phyloP scores from a whole-genome alignment of 805 yeast genomes.

The Clavispora vitiphila region DNA sequence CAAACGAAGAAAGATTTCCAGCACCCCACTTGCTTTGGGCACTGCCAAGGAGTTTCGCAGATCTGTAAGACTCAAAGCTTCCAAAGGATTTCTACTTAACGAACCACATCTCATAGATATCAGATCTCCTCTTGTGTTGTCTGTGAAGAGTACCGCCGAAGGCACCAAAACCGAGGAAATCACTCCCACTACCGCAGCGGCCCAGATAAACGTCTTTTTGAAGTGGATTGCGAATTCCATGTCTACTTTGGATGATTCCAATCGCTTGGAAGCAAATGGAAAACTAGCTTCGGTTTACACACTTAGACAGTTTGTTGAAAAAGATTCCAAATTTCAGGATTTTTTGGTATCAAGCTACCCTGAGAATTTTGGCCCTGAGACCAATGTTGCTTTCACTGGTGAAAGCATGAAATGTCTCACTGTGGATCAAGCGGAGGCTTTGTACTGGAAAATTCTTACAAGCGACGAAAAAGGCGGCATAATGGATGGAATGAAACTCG shows the following conservation, averaged over 20 bases:
- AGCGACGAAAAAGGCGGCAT: slow-evolving; percentile 7
- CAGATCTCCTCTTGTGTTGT: slow-evolving; percentile 18
- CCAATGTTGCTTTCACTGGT: neutral
- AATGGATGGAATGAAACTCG: slow-evolving; percentile 24
- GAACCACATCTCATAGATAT: slow-evolving; percentile 46
- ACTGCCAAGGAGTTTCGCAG: slow-evolving; percentile 44
- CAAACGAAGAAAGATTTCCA: slow-evolving; percentile 7
- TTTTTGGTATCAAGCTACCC: slow-evolving; percentile 16
- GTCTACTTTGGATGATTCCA: slow-evolving; percentile 13
- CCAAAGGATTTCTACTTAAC: slow-evolving; percentile 49
- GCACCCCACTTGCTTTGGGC: slow-evolving; percentile 38
- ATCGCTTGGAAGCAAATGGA: slow-evolving; percentile 10
- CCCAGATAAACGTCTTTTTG: slow-evolving; percentile 13
- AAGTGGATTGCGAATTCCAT: slow-evolving; percentile 13
- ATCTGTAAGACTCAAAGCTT: slow-evolving; percentile 38
- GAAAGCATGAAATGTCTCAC: slow-evolving; percentile 5
- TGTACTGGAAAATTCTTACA: slow-evolving; percentile 41
- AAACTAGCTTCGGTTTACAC: slow-evolving; percentile 49
- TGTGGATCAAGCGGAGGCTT: slow-evolving; percentile 29
- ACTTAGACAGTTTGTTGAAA: slow-evolving; percentile 54
- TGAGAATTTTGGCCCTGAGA: neutral
- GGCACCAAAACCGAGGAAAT: neutral
- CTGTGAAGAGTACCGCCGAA: slow-evolving; percentile 2
- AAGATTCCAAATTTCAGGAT: slow-evolving; percentile 42
- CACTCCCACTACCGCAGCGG: slow-evolving; percentile 9